phyloP scores from a whole-genome alignment of 306 rosid genomes.

The Hippophae tibetana region DNA sequence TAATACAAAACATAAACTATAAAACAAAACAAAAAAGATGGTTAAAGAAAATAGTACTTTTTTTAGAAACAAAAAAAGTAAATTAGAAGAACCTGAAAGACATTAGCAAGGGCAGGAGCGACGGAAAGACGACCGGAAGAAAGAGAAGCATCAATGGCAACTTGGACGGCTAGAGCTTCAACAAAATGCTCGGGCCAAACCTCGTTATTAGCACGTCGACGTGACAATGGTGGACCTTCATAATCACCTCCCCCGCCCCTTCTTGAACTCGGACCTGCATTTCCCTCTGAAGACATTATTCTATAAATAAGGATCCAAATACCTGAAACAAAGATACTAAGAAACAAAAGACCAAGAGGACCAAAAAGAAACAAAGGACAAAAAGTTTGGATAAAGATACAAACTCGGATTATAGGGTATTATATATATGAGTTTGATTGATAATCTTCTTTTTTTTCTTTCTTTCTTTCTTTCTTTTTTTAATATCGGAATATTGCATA shows the following conservation, averaged over 20 bases:
- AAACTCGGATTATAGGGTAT: too few species aligned
- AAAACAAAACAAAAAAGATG: too few species aligned
- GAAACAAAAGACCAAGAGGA: constrained; percentile 18
- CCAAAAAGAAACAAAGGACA: constrained; percentile 58
- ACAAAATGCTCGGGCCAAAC: constrained; percentile 59
- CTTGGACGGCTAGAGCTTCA: constrained; percentile 56
- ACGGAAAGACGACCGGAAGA: constrained; percentile 48
- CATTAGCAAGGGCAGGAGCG: constrained; percentile 53
- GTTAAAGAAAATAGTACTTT: too few species aligned
- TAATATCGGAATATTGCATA: too few species aligned
- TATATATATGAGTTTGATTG: too few species aligned
- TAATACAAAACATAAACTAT: too few species aligned
- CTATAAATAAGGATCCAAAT: constrained; percentile 1
- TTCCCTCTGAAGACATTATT: constrained; percentile 31
- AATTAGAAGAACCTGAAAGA: constrained; percentile 52
- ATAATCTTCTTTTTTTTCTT: too few species aligned
- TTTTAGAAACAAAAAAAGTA: too few species aligned
- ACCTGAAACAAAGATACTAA: constrained; percentile 16
- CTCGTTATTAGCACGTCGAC: constrained; percentile 51
- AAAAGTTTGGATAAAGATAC: constrained; percentile 54
- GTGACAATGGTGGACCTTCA: constrained; percentile 64
- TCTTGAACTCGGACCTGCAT: constrained; percentile 28
- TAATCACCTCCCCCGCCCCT: constrained; percentile 19
- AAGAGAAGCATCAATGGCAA: constrained; percentile 61
- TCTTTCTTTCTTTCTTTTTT: too few species aligned